Evolutionary conservation across 1,284 basidiomycete species (phyloP), one percentile per base, ranked within the genome.

Genomic region (Thecaphora thlaspeos): DNA sequence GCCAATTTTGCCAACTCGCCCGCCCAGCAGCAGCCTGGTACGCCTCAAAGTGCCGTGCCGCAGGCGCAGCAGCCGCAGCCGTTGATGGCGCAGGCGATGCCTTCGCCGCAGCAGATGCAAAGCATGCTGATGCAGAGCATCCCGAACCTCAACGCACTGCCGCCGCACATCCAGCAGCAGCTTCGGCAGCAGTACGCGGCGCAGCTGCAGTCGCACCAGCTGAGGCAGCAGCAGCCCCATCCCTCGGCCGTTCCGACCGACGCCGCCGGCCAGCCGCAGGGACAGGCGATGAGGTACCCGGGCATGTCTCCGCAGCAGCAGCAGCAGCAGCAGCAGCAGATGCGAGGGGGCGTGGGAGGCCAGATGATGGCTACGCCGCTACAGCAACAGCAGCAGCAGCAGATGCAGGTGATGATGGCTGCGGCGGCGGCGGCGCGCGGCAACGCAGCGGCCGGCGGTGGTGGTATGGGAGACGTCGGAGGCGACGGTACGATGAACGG

Each of bases 141-240:
- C 47, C 48, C 52, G 40, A 63, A 63, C 38, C 45, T 67, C 21
- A 60, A 67, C 21, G 53, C 52, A 24, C 39, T 67, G 23, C 60
- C 64, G 8, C 64, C 64, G 18, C 59, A 63, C 36, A 14, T 67
- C 30, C 64, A 67, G 45, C 60, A 63, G 37, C 60, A 63, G 47
- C 55, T 67, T 9, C 50, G 56, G 14, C 60, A 67, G 42, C 64
- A 67, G 55, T 64, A 64, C 37, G 46, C 60, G 45, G 57, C 54
- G 4, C 62, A 65, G 9, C 39, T 65, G 42, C 46, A 51, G 43
- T 52, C 61, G 18, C 51, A 55, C 21, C 44, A 47, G 5, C 44
- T 39, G 15, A 48, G 46, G 10, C 36, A 43, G 22, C 55, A 56
- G 21, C 46, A 44, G 18, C 28, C 7, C 11, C 32, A 34, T 28